These are phyloP conservation scores for Murraya koenigii DNA, from an alignment of 345 rosid species.

Conservation along the genomic window DNA sequence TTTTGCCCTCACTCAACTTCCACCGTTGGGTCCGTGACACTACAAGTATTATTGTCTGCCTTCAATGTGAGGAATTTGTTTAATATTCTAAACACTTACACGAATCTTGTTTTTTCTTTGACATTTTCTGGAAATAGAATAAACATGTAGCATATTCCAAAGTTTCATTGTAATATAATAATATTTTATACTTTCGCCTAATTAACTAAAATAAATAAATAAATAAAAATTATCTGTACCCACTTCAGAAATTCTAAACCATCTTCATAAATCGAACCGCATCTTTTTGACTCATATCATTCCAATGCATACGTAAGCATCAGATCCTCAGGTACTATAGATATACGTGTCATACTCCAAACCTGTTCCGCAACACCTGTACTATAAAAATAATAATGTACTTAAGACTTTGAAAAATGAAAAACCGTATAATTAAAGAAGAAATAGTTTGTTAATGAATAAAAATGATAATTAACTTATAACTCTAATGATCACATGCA, in stretches of 20 bases:
- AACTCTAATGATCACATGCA: conserved; percentile 40
- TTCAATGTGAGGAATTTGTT: background rate
- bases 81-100: too few species aligned
- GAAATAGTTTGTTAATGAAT: background rate
- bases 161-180: background rate
- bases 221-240: background rate
- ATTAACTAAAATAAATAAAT: background rate
- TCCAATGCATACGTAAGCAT: background rate
- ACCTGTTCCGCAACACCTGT: too few species aligned
- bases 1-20: background rate
- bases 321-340: background rate
- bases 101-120: background rate
- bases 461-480: background rate
- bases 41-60: background rate
- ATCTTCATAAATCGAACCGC: background rate
- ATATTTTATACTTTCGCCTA: background rate
- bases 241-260: background rate
- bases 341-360: background rate
- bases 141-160: background rate
- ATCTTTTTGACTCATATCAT: background rate
- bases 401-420: background rate
- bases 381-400: background rate
- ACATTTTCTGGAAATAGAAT: background rate
- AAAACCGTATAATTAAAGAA: background rate
- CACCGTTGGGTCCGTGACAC: background rate